Base-by-base conservation (phyloP, 169 alveolate species). In the Plasmodium fragile region DNA sequence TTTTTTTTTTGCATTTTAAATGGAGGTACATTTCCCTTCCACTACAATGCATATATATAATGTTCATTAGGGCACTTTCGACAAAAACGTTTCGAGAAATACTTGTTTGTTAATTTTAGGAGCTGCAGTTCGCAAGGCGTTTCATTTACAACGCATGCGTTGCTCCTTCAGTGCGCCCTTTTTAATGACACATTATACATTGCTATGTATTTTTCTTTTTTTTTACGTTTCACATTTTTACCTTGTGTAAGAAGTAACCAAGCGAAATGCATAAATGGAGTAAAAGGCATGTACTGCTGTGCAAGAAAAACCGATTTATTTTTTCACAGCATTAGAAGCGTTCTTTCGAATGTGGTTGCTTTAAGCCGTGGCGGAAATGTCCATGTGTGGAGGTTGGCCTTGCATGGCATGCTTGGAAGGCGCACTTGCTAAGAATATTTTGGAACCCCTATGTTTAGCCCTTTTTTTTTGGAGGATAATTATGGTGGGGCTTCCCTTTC, bases 1-100 rank as follows among this genome's bases (percentile, higher is more conserved):
- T 80, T 53, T 16, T 39, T 49, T 53, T 49, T 81, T 52, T 78
- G 49, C 55, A 78, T 78, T 78, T 81, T 53, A 52, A 81, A 28
- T 52, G 10, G 16, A 81, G 4, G 22, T 16, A 45, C 55, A 79
- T 79, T 45, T 79, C 36, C 13, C 22, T 65, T 79, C 22, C 30
- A 25, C 30, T 79, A 79, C 53, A 25, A 79, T 39, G 22, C 18
- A 36, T 78, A 36, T 81, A 36, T 78, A 36, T 81, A 22, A 30
- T 81, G 65, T 81, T 28, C 69, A 80, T 81, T 49, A 81, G 69
- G 69, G 70, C 16, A 52, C 69, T 18, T 81, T 81, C 22, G 78
- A 36, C 69, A 81, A 28, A 13, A 5, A 22, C 18, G 78, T n/a
- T 28, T 53, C 10, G 75, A 80, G 32, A 80, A 25, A 7, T 34